These are phyloP conservation scores for Retiboletus fuscus DNA, from an alignment of 1,284 basidiomycete genomes.

Conservation along the genomic window DNA sequence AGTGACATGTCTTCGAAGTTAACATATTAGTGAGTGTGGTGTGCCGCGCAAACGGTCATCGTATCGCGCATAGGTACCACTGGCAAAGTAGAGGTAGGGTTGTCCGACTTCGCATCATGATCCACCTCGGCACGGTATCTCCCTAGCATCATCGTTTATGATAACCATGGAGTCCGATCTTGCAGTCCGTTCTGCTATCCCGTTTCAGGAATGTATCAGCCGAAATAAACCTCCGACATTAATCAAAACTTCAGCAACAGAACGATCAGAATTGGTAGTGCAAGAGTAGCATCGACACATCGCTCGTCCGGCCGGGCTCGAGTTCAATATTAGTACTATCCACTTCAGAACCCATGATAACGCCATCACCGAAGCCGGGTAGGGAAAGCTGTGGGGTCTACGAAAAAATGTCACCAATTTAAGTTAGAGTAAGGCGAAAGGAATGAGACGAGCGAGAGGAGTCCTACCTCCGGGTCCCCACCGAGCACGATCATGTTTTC, in stretches of 20 bases:
- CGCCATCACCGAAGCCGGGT: no score
- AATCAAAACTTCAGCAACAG: no score
- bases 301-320: conserved; percentile 56
- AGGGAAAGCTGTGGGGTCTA: no score
- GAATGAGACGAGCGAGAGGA: no score
- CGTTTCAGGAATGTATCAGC: background rate
- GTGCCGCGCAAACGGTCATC: background rate
- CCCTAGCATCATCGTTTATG: background rate
- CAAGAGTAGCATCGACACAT: conserved; percentile 54
- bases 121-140: background rate
- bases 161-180: background rate
- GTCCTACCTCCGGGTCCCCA: no score
- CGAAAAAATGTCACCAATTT: background rate
- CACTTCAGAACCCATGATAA: conserved; percentile 70
- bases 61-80: background rate
- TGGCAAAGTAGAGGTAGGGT: no score
- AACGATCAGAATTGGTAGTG: conserved; percentile 65
- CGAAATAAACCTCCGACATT: background rate
- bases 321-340: conserved; percentile 67
- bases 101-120: background rate
- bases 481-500: no score
- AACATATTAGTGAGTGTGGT: background rate
- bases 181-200: background rate
- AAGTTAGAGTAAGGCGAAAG: background rate
- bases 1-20: background rate